Percentiles rank a stretch among this genome's conserved stretches.
These are phyloP conservation scores for Hyparrhenia diplandra DNA, from an alignment of 176 grass and related monocot genomes.

Conservation along the genomic window DNA sequence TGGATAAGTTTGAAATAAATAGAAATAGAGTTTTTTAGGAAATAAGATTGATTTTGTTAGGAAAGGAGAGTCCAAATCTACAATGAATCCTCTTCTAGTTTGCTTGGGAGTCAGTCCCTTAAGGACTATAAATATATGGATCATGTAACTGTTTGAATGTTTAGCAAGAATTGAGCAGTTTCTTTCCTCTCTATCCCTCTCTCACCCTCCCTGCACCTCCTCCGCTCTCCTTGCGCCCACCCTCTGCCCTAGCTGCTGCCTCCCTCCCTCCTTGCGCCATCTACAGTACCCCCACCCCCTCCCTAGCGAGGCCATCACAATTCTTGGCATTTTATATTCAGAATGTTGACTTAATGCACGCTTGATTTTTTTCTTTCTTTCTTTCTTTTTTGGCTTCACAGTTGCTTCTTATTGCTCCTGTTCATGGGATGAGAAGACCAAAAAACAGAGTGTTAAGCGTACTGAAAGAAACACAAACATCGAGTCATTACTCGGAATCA, in stretches of 20 bases:
- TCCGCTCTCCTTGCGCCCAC: no score
- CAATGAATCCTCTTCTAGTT: no score
- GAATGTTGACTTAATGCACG: neutral
- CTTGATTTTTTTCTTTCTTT: conserved; percentile 17
- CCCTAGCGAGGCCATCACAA: neutral
- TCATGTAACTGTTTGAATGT: neutral
- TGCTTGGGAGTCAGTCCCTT: no score
- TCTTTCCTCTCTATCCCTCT: neutral
- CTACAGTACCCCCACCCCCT: neutral
- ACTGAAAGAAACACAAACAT: conserved; percentile 31
- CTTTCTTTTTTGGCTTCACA: conserved; percentile 28
- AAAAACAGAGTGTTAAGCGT: conserved; percentile 38
- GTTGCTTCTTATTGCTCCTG: conserved; percentile 90
- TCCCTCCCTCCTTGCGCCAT: neutral
- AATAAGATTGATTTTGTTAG: no score
- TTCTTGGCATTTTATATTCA: neutral
- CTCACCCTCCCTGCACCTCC: no score
- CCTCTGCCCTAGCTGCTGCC: no score
- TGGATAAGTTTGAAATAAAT: no score
- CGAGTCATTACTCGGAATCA: conserved; percentile 34
- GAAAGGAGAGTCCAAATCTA: no score
- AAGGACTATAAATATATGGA: neutral
- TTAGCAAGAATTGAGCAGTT: neutral
- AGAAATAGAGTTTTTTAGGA: no score
- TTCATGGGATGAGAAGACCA: conserved; percentile 50